Percentiles rank a stretch among this genome's conserved stretches.
These are phyloP conservation scores for Aspergillus coremiiformis DNA, from an alignment of 495 filamentous ascomycete genomes.

Conservation along the genomic window DNA sequence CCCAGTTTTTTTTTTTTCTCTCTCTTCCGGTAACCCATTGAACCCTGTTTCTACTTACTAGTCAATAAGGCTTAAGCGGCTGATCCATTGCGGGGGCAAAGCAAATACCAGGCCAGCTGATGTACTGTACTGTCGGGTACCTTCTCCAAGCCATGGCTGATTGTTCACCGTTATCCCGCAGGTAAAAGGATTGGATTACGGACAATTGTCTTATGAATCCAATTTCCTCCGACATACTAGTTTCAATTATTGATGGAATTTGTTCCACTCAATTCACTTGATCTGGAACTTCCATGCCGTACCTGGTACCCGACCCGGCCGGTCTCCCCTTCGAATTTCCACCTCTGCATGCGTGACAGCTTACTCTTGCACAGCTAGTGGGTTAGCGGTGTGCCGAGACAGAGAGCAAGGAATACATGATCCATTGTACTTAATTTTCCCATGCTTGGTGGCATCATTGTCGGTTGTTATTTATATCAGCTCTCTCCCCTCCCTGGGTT, in stretches of 20 bases:
- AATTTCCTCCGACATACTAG: neutral
- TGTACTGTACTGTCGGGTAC: too few relatives aligned
- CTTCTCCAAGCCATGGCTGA: neutral
- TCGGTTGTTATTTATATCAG: neutral
- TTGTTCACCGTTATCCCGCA: neutral
- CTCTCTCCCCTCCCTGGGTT: neutral
- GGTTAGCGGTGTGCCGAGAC: neutral
- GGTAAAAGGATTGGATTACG: neutral
- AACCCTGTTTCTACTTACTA: too few relatives aligned
- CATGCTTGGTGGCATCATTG: neutral
- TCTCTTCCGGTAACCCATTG: neutral
- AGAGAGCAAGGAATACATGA: neutral
- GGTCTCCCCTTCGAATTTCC: neutral
- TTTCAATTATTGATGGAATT: neutral
- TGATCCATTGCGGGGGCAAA: too few relatives aligned
- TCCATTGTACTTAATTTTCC: neutral
- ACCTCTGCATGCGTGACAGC: neutral
- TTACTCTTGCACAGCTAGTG: neutral
- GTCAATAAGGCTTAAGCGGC: too few relatives aligned
- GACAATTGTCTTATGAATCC: too few relatives aligned
- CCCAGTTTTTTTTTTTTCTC: neutral
- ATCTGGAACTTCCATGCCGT: constrained; percentile 1
- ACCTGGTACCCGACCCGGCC: neutral
- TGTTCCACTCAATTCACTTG: neutral
- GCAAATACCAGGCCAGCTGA: too few relatives aligned